These are phyloP conservation scores for Neurospora sp. DNA, from an alignment of 2,329 filamentous ascomycete genomes.

Conservation along the genomic window DNA sequence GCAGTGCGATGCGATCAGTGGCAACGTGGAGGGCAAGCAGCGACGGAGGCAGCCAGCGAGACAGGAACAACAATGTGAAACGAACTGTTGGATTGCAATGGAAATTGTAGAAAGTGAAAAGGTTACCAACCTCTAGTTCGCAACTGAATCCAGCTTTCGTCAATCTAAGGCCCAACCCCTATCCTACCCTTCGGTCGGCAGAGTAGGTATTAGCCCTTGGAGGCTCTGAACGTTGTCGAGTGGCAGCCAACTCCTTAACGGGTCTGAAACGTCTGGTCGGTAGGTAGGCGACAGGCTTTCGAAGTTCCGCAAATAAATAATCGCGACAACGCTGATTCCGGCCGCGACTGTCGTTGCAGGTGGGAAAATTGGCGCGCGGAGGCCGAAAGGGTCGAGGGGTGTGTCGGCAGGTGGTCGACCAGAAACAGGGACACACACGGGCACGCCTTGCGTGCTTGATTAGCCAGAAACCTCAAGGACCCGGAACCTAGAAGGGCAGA, in stretches of 20 bases:
- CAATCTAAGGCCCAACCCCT: neutral
- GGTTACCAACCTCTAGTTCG: neutral
- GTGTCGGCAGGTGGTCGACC: neutral
- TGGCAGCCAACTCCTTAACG: neutral
- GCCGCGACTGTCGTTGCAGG: slow-evolving; percentile 8
- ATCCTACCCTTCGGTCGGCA: neutral
- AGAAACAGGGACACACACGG: slow-evolving; percentile 11
- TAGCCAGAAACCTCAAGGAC: slow-evolving; percentile 3
- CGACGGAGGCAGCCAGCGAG: neutral
- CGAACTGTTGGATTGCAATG: neutral
- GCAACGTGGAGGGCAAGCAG: neutral
- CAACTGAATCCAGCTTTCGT: neutral
- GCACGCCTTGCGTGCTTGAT: slow-evolving; percentile 13
- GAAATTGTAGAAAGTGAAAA: neutral
- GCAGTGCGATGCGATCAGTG: neutral
- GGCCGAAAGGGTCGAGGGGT: slow-evolving; percentile 6
- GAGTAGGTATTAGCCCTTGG: neutral
- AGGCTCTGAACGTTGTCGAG: neutral
- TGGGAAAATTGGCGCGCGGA: slow-evolving; percentile 17
- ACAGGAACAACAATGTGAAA: neutral
- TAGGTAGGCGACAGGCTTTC: neutral
- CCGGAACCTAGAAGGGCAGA: slow-evolving; percentile 1
- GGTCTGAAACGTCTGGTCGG: neutral
- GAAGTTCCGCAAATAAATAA: neutral
- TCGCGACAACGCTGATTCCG: slow-evolving; percentile 3